Evolutionary conservation across 306 rosid species (phyloP).

Genomic region (Gastrolobium bilobum): DNA sequence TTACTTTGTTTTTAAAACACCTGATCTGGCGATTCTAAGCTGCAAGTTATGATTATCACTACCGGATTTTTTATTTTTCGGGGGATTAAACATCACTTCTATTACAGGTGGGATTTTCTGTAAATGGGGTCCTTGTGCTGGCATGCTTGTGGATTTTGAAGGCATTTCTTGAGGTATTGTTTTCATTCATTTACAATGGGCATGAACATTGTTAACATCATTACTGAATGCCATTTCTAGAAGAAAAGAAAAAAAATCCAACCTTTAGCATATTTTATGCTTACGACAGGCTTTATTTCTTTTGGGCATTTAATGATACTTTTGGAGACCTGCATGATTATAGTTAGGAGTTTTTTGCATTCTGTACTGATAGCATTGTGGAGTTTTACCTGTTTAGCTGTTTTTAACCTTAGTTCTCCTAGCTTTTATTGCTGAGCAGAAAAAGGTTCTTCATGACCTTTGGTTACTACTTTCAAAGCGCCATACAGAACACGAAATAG

Average conservation of each 20-base stretch:
- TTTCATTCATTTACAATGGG: neutral
- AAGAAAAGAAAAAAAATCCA: too few relatives aligned
- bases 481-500: neutral
- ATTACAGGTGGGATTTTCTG: slow-evolving; percentile 73
- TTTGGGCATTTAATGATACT: slow-evolving; percentile 11
- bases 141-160: slow-evolving; percentile 77
- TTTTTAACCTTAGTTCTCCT: neutral
- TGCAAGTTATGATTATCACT: neutral
- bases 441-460: neutral
- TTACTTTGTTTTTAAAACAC: neutral
- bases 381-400: neutral
- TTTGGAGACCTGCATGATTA: neutral
- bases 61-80: neutral
- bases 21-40: neutral
- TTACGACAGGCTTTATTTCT: neutral
- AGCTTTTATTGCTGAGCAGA: neutral
- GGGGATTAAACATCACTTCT: neutral
- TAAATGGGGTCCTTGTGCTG: slow-evolving; percentile 71
- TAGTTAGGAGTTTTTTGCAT: neutral
- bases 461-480: neutral
- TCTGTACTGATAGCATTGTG: neutral
- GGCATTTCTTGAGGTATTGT: slow-evolving; percentile 82
- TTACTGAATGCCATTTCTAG: slow-evolving; percentile 1
- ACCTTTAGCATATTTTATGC: slow-evolving; percentile 4
- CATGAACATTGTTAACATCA: neutral